Evolutionary conservation across 768 basidiomycete species (phyloP).

Genomic region (Russula dissimulans): DNA sequence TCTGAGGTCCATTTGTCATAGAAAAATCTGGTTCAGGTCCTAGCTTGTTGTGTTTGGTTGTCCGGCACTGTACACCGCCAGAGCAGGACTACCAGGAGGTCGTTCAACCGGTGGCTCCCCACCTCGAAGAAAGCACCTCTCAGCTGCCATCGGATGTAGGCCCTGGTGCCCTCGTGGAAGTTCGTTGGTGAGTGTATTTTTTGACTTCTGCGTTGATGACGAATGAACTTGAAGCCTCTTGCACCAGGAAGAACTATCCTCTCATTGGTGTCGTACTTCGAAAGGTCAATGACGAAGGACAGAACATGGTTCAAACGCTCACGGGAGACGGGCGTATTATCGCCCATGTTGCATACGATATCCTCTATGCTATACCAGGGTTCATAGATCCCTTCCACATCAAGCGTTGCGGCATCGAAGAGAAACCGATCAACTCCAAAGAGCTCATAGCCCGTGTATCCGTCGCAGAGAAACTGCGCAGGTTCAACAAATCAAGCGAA

Average conservation of each 20-base stretch:
- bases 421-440: constrained; percentile 24
- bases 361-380: constrained; percentile 52
- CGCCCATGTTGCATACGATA: constrained; percentile 31
- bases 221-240: not conserved
- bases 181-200: constrained; percentile 23
- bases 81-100: not conserved
- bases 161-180: constrained; percentile 27
- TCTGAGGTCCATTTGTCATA: no score
- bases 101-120: not conserved
- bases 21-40: no score
- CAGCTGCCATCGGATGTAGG: not conserved
- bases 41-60: no score
- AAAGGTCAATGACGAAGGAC: constrained; percentile 5
- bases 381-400: constrained; percentile 40
- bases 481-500: constrained; percentile 42
- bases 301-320: constrained; percentile 5
- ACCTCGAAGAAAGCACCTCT: not conserved
- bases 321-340: not conserved
- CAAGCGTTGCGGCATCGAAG: constrained; percentile 37
- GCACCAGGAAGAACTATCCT: not conserved
- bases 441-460: constrained; percentile 54
- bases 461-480: constrained; percentile 50
- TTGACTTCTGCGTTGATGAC: not conserved
- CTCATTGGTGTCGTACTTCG: not conserved
- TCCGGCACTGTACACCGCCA: no score